A percentile compares a stretch with the other conserved stretches of the same genome.
These are phyloP conservation scores for Penicillium herquei DNA, from an alignment of 495 filamentous ascomycete species.

Conservation along the genomic window DNA sequence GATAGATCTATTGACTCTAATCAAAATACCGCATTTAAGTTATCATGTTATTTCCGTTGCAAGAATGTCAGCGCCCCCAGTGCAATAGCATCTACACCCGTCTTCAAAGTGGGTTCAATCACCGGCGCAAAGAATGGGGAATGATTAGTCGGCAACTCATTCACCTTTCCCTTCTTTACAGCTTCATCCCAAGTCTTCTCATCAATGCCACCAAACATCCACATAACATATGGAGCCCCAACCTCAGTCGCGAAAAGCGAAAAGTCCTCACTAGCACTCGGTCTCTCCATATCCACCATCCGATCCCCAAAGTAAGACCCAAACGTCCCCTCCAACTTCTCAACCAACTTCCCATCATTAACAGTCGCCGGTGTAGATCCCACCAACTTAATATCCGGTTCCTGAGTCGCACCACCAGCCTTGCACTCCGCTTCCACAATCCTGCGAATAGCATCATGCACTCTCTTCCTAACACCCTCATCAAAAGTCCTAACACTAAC, in stretches of 20 bases:
- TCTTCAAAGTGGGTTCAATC: slow-evolving; percentile 57
- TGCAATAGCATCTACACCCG: slow-evolving; percentile 55
- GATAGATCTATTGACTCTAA: too few relatives aligned
- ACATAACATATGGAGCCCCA: slow-evolving; percentile 53
- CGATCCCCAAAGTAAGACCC: slow-evolving; percentile 39
- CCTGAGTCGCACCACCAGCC: slow-evolving; percentile 38
- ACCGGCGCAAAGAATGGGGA: slow-evolving; percentile 59
- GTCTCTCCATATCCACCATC: slow-evolving; percentile 23
- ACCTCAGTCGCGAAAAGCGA: slow-evolving; percentile 51
- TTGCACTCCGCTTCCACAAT: slow-evolving; percentile 55
- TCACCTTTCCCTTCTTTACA: slow-evolving; percentile 39
- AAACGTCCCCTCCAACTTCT: slow-evolving; percentile 40
- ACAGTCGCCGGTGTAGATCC: slow-evolving; percentile 47
- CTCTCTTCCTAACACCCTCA: slow-evolving; percentile 35
- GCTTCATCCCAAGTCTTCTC: slow-evolving; percentile 45
- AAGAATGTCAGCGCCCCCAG: slow-evolving; percentile 51
- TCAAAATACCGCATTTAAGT: not conserved
- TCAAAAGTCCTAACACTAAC: slow-evolving; percentile 48
- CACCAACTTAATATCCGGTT: slow-evolving; percentile 37
- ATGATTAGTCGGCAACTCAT: slow-evolving; percentile 55
- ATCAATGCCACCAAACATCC: slow-evolving; percentile 55
- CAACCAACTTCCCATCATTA: slow-evolving; percentile 48
- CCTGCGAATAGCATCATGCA: slow-evolving; percentile 46
- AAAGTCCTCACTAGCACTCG: slow-evolving; percentile 56
- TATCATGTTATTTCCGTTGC: slow-evolving; percentile 10